Conservation (phyloP, 148 eudicot species). For the Mesembryanthemum crystallinum region DNA sequence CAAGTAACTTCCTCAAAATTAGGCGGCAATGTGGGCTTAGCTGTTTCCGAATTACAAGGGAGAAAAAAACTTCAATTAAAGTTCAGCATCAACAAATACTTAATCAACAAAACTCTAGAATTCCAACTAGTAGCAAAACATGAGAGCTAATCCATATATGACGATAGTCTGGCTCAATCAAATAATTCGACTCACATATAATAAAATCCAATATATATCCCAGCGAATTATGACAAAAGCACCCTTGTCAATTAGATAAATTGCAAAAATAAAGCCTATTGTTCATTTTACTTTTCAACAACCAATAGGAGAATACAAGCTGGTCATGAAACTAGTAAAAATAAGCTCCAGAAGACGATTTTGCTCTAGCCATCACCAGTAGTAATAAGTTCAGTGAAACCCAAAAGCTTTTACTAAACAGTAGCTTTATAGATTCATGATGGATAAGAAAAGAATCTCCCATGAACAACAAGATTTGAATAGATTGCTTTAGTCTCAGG, state of each 20-base stretch:
- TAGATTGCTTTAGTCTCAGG: too few species aligned
- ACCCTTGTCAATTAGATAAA: not conserved
- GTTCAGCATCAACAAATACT: not conserved
- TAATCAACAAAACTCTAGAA: not conserved
- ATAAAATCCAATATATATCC: not conserved
- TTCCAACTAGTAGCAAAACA: not conserved
- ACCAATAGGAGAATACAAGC: not conserved
- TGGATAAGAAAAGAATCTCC: too few species aligned
- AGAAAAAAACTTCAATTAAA: conserved; percentile 13
- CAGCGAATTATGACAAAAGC: not conserved
- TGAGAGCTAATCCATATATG: not conserved
- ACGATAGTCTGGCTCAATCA: not conserved
- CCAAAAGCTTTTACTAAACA: too few species aligned
- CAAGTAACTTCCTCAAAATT: conserved; percentile 94
- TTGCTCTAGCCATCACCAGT: too few species aligned
- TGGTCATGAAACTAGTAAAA: not conserved
- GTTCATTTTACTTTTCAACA: not conserved
- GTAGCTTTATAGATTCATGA: too few species aligned
- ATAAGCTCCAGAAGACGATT: not conserved
- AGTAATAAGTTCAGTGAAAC: too few species aligned
- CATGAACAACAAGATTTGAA: too few species aligned
- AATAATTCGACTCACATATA: not conserved
- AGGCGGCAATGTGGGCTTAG: conserved; percentile 74
- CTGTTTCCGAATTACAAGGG: conserved; percentile 35
- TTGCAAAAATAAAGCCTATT: not conserved